Percentiles rank a stretch among this genome's conserved stretches.
phyloP scores from a whole-genome alignment of 2,329 filamentous ascomycete genomes.

The Nannizzia gypsea region DNA sequence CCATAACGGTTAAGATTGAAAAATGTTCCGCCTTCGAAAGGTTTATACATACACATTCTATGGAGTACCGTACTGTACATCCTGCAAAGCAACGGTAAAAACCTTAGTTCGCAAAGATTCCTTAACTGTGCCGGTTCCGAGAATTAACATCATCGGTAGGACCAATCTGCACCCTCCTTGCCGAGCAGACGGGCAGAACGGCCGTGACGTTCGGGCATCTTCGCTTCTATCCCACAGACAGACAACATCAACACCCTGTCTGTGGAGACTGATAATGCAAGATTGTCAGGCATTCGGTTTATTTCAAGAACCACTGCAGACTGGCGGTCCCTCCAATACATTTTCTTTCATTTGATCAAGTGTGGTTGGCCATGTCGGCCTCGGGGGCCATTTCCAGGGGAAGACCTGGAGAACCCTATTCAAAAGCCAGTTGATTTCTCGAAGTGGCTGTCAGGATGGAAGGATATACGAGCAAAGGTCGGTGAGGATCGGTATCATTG shows the following conservation, averaged over 20 bases:
- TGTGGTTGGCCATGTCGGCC: not conserved
- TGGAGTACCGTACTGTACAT: not conserved
- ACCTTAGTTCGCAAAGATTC: not conserved
- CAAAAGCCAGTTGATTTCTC: not conserved
- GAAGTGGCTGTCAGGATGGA: not conserved
- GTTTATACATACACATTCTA: not conserved
- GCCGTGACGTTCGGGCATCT: not conserved
- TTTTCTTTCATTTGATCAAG: not conserved
- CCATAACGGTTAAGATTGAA: not conserved
- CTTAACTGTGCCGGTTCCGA: not conserved
- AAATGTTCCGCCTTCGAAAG: not conserved
- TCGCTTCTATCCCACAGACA: not conserved
- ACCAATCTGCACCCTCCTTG: not conserved
- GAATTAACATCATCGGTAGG: not conserved
- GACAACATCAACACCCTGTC: not conserved
- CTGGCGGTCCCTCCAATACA: not conserved
- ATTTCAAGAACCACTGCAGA: not conserved
- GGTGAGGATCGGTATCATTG: not conserved
- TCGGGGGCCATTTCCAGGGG: not conserved
- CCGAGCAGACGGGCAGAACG: not conserved
- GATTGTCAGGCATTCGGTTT: not conserved
- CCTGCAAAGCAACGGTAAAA: not conserved
- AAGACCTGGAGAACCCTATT: not conserved
- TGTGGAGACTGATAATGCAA: not conserved
- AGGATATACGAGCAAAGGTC: slow-evolving; percentile 2